Conservation (phyloP, 306 rosid genomes). For the Urtica urens region DNA sequence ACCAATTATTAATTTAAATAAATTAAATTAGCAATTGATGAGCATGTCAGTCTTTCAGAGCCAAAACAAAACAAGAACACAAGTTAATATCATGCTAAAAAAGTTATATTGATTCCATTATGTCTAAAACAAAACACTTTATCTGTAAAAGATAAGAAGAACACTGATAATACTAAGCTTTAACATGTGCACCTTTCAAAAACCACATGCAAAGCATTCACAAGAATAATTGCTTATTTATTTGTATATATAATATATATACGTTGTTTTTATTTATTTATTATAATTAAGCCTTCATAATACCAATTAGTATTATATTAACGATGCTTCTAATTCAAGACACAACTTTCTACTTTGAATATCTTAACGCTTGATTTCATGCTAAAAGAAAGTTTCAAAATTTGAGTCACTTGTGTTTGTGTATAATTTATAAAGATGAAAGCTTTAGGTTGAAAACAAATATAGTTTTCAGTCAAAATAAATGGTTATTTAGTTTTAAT, state of each 20-base stretch:
- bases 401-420: too few relatives aligned
- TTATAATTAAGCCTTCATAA: neutral
- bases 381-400: too few relatives aligned
- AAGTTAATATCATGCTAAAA: conserved; percentile 4
- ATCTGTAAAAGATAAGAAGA: conserved; percentile 10
- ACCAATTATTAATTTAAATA: neutral
- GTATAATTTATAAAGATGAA: too few relatives aligned
- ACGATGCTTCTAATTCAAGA: conserved; percentile 9
- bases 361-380: neutral
- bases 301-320: neutral
- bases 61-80: neutral
- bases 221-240: conserved; percentile 8
- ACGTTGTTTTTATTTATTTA: too few relatives aligned
- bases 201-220: conserved; percentile 16
- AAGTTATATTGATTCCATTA: conserved; percentile 10
- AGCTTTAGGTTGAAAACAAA: too few relatives aligned
- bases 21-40: neutral
- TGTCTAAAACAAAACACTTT: conserved; percentile 1
- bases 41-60: conserved; percentile 9
- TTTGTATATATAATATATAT: too few relatives aligned
- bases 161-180: conserved; percentile 6
- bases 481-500: too few relatives aligned
- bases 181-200: conserved; percentile 24
- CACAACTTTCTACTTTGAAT: conserved; percentile 5
- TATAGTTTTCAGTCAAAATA: too few relatives aligned